These are phyloP conservation scores for Dillenia turbinata DNA, from an alignment of 164 flowering plant species.

Conservation along the genomic window DNA sequence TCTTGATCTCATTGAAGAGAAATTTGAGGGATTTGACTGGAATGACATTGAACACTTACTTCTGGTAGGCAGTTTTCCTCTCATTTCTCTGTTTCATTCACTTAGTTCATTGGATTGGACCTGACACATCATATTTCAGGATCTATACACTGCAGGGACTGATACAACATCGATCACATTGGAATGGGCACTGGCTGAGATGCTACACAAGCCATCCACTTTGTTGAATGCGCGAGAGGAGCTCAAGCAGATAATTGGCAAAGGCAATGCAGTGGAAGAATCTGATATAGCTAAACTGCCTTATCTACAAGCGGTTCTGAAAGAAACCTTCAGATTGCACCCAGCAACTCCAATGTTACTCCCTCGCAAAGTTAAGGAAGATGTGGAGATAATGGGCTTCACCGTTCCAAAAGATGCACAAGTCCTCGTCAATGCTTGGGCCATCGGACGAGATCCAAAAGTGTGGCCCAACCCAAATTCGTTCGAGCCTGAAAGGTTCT, in stretches of 20 bases:
- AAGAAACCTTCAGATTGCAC: slow-evolving; percentile 21
- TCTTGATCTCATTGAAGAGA: slow-evolving; percentile 9
- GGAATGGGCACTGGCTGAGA: slow-evolving; percentile 23
- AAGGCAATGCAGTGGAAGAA: slow-evolving; percentile 9
- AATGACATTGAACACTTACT: slow-evolving; percentile 1
- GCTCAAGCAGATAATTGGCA: background rate
- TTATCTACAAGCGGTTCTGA: slow-evolving; percentile 19
- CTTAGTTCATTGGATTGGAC: background rate
- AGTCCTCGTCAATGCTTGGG: slow-evolving; percentile 21
- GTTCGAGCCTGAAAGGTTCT: slow-evolving; percentile 22
- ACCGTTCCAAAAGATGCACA: slow-evolving; percentile 16
- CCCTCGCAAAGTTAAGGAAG: slow-evolving; percentile 16
- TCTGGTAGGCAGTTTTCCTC: background rate
- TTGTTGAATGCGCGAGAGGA: slow-evolving; percentile 13
- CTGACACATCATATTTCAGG: slow-evolving; percentile 6
- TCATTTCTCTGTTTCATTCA: background rate
- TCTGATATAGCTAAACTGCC: slow-evolving; percentile 12
- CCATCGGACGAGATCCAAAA: slow-evolving; percentile 19
- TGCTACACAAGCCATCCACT: slow-evolving; percentile 8
- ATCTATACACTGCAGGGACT: slow-evolving; percentile 16
- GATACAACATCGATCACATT: slow-evolving; percentile 18
- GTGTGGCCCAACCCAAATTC: slow-evolving; percentile 15
- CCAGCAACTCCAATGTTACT: slow-evolving; percentile 15
- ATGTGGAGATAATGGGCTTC: slow-evolving; percentile 9
- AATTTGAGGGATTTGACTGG: background rate